Percentiles rank a stretch among this genome's conserved stretches.
These are phyloP conservation scores for Lepidium aucheri DNA, from an alignment of 345 rosid genomes.

Conservation along the genomic window DNA sequence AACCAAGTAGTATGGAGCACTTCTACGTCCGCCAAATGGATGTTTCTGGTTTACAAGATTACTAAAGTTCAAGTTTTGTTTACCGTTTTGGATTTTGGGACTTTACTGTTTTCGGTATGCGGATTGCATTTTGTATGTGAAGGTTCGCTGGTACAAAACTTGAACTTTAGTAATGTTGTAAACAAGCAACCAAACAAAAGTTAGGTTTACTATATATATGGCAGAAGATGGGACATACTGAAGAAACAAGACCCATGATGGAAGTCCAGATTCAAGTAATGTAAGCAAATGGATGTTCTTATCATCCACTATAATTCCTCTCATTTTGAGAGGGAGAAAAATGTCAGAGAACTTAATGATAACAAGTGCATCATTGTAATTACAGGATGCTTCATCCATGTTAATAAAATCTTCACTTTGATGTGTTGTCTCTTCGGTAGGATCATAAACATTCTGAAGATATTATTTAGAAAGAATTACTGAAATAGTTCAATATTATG, in stretches of 20 bases:
- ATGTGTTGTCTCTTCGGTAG: slow-evolving; percentile 33
- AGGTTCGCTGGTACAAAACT: slow-evolving; percentile 71
- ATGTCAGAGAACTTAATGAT: slow-evolving; percentile 65
- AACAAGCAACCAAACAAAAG: slow-evolving; percentile 75
- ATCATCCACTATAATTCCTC: slow-evolving; percentile 62
- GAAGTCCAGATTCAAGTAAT: slow-evolving; percentile 90
- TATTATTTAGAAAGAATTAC: no score
- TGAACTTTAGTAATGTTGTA: slow-evolving; percentile 51
- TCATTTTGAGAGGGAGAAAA: slow-evolving; percentile 71
- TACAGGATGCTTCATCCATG: slow-evolving; percentile 42
- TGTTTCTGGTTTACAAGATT: no score
- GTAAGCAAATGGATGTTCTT: slow-evolving; percentile 52
- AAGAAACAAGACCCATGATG: slow-evolving; percentile 96
- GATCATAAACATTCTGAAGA: no score
- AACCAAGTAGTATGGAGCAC: no score
- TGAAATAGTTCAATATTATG: no score
- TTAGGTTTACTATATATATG: slow-evolving; percentile 68
- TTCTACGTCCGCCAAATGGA: no score
- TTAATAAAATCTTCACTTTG: slow-evolving; percentile 13
- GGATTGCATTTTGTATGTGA: slow-evolving; percentile 42
- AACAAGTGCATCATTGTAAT: slow-evolving; percentile 57
- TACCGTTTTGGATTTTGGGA: no score
- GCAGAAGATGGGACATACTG: slow-evolving; percentile 87
- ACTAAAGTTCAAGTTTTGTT: no score
- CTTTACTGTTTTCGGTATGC: slow-evolving; percentile 32